Evolutionary conservation across 352 stramenopile species (phyloP).

Genomic region (Pythium oligandrum): DNA sequence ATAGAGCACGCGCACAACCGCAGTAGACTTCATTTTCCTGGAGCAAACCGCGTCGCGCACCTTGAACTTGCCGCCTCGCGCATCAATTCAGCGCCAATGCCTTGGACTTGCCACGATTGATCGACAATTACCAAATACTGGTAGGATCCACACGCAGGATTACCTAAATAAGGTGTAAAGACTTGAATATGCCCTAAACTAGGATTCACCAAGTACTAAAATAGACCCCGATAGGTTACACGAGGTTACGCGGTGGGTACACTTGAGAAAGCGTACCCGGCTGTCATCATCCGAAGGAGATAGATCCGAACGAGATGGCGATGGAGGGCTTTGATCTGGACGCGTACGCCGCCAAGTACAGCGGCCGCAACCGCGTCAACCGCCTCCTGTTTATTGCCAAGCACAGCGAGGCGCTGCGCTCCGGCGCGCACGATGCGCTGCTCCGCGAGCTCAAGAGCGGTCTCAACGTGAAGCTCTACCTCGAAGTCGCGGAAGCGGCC

Average conservation of each 20-base stretch:
- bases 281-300: conserved; percentile 1
- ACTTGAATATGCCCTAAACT: no score
- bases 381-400: conserved; percentile 70
- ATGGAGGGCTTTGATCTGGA: conserved; percentile 80
- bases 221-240: no score
- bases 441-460: conserved; percentile 57
- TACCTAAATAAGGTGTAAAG: no score
- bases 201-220: no score
- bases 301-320: conserved; percentile 6
- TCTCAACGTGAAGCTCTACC: conserved; percentile 69
- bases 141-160: no score
- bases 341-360: conserved; percentile 79
- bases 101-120: no score
- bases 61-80: conserved; percentile 17
- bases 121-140: no score
- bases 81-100: conserved; percentile 6
- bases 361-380: conserved; percentile 67
- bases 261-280: no score
- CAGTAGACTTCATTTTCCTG: background rate
- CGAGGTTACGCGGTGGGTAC: no score
- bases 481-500: conserved; percentile 45
- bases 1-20: conserved; percentile 37
- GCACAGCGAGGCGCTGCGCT: conserved; percentile 32
- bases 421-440: conserved; percentile 43
- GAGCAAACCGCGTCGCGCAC: background rate